Conservation (phyloP, 805 yeast species). For the Ogataea dorogensis region DNA sequence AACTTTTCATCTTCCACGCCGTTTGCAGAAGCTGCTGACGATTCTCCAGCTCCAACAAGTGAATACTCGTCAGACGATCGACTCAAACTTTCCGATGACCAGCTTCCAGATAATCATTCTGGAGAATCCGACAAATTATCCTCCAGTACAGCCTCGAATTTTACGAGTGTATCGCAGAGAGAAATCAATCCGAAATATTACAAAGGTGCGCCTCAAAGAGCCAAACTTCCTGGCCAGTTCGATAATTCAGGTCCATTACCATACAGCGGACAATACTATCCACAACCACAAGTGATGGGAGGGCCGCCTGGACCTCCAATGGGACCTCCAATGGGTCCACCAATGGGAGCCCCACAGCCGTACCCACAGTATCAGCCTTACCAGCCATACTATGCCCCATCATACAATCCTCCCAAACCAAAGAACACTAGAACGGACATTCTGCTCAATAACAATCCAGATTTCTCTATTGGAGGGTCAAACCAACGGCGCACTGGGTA, state of each 20-base stretch:
- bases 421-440: constrained; percentile 37
- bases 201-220: constrained; percentile 33
- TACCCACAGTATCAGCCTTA: no score
- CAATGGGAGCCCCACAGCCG: no score
- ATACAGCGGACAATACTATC: constrained; percentile 24
- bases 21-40: neutral
- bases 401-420: constrained; percentile 14
- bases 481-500: constrained; percentile 19
- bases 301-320: constrained; percentile 6
- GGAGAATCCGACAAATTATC: constrained; percentile 19
- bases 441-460: constrained; percentile 48
- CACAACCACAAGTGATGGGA: constrained; percentile 26
- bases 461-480: constrained; percentile 35
- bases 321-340: constrained; percentile 1
- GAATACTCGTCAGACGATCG: constrained; percentile 16
- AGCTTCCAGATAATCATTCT: constrained; percentile 4
- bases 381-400: constrained; percentile 14
- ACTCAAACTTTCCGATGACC: constrained; percentile 9
- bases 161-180: constrained; percentile 77
- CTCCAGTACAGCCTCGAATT: constrained; percentile 50
- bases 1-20: neutral
- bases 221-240: constrained; percentile 23
- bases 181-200: constrained; percentile 62
- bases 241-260: constrained; percentile 16
- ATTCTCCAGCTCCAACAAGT: constrained; percentile 5